phyloP scores from a whole-genome alignment of 2,329 filamentous ascomycete genomes.

The Orbilia quercus region DNA sequence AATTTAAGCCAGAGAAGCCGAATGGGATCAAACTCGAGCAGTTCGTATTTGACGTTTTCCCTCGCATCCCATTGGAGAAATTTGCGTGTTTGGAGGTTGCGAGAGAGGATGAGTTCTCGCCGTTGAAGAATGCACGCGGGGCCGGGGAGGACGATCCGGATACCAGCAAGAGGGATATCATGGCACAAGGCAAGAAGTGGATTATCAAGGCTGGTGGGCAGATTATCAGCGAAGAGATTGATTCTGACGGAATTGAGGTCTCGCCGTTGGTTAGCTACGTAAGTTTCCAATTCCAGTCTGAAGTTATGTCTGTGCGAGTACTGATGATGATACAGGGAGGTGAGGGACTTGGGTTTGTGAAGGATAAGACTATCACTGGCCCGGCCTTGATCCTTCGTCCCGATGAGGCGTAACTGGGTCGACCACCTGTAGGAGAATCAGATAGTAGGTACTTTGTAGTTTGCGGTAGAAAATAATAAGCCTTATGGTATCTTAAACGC shows the following conservation, averaged over 20 bases:
- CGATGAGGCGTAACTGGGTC: constrained; percentile 15
- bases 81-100: constrained; percentile 97
- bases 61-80: constrained; percentile 82
- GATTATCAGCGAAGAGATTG: constrained; percentile 72
- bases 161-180: constrained; percentile 89
- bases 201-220: constrained; percentile 79
- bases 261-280: constrained; percentile 96
- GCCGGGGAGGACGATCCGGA: constrained; percentile 93
- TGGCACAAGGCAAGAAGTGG: constrained; percentile 90
- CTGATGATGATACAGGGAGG: constrained; percentile 66
- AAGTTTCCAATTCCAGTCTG: constrained; percentile 66
- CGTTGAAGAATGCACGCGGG: constrained; percentile 88
- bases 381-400: constrained; percentile 65
- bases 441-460: constrained; percentile 1
- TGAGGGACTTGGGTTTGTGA: constrained; percentile 71
- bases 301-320: background rate
- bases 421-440: background rate
- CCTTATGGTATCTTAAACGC: constrained; percentile 18
- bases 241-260: constrained; percentile 80
- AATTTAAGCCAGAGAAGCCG: constrained; percentile 89
- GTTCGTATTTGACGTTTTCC: constrained; percentile 99
- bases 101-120: constrained; percentile 97
- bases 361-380: constrained; percentile 68
- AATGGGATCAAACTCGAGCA: constrained; percentile 99
- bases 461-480: background rate